These are phyloP conservation scores for Stephania cephalantha DNA, from an alignment of 164 flowering plant genomes.

Conservation along the genomic window DNA sequence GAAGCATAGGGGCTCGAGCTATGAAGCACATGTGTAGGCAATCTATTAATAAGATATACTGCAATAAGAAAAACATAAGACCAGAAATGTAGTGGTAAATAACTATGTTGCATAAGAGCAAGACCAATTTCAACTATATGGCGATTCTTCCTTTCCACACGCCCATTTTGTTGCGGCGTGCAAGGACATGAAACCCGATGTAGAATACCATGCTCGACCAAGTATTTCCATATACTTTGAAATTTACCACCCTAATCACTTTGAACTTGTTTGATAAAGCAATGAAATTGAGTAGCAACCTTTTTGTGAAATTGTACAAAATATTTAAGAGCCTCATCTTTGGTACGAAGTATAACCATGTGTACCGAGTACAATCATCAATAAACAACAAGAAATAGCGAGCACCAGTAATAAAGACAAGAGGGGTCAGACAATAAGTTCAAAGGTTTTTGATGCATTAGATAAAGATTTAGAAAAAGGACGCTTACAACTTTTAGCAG, in stretches of 20 bases:
- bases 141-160: too few relatives aligned
- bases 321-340: not conserved
- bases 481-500: not conserved
- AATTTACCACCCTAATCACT: not conserved
- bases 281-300: not conserved
- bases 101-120: too few relatives aligned
- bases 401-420: not conserved
- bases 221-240: not conserved
- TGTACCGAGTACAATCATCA: not conserved
- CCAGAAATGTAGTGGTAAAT: too few relatives aligned
- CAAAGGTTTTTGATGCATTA: not conserved
- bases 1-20: not conserved
- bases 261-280: not conserved
- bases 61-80: too few relatives aligned
- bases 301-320: not conserved
- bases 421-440: not conserved
- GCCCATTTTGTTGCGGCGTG: not conserved
- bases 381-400: not conserved
- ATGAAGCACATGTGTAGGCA: not conserved
- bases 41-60: not conserved
- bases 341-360: not conserved
- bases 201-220: not conserved
- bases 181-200: not conserved
- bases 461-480: not conserved
- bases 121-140: too few relatives aligned